Conservation (phyloP, 2,329 filamentous ascomycete species). For the Ophiocordyceps camponoti-floridani region DNA sequence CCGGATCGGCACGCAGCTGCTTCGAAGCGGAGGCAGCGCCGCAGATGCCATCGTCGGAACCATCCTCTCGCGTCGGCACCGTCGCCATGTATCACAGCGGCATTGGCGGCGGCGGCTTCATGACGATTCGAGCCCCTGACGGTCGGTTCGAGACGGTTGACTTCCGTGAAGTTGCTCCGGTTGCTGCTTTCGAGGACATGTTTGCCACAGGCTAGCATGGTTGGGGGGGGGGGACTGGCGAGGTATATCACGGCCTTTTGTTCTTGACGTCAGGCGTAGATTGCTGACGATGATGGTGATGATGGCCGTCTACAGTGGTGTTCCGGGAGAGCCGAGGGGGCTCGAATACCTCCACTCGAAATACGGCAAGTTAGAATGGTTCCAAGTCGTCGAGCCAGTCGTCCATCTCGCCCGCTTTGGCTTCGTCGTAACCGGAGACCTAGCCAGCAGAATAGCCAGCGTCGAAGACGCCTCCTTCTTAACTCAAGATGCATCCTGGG, state of each 20-base stretch:
- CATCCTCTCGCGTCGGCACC: slow-evolving; percentile 44
- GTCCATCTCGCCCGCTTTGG: slow-evolving; percentile 55
- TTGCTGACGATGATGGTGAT: no score
- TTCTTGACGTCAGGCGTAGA: neutral
- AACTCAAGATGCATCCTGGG: slow-evolving; percentile 54
- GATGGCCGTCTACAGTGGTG: slow-evolving; percentile 22
- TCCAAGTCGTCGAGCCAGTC: slow-evolving; percentile 48
- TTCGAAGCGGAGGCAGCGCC: slow-evolving; percentile 45
- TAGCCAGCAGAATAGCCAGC: slow-evolving; percentile 50
- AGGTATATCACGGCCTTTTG: slow-evolving; percentile 24
- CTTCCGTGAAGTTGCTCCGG: slow-evolving; percentile 71
- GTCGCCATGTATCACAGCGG: slow-evolving; percentile 50
- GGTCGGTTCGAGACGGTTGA: slow-evolving; percentile 65
- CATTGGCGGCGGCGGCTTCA: slow-evolving; percentile 65
- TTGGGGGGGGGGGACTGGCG: slow-evolving; percentile 58
- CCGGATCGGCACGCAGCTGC: slow-evolving; percentile 35
- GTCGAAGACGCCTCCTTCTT: slow-evolving; percentile 38
- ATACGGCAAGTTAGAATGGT: slow-evolving; percentile 48
- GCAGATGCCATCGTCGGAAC: slow-evolving; percentile 49
- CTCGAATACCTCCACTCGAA: slow-evolving; percentile 55
- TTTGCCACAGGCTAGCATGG: slow-evolving; percentile 48
- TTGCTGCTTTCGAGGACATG: slow-evolving; percentile 65
- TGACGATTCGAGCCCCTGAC: slow-evolving; percentile 47
- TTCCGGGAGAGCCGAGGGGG: slow-evolving; percentile 56
- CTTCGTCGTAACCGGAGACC: slow-evolving; percentile 53